Conservation (phyloP, 2,329 filamentous ascomycete genomes). For the Fusarium illudens region DNA sequence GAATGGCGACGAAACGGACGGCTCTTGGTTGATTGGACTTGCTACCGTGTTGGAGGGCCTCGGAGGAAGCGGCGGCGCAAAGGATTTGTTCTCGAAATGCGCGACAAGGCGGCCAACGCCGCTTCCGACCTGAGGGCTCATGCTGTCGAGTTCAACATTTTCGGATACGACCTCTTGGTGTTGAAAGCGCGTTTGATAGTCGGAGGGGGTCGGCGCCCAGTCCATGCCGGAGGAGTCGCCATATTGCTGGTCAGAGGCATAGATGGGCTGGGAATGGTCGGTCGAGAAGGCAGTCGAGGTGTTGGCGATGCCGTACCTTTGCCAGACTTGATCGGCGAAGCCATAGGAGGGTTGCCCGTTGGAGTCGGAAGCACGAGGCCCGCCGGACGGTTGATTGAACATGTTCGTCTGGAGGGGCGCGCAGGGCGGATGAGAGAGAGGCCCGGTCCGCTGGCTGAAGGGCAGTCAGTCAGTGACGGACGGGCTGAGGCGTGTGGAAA, state of each 20-base stretch:
- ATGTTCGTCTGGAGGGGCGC: constrained; percentile 46
- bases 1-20: constrained; percentile 45
- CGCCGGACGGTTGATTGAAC: constrained; percentile 49
- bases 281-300: constrained; percentile 35
- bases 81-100: constrained; percentile 53
- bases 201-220: constrained; percentile 47
- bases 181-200: constrained; percentile 43
- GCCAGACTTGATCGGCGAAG: constrained; percentile 46
- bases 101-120: constrained; percentile 52
- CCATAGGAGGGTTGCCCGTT: constrained; percentile 43
- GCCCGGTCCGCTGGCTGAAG: constrained; percentile 47
- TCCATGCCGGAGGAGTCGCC: constrained; percentile 48
- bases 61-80: constrained; percentile 48
- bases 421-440: constrained; percentile 44
- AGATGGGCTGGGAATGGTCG: constrained; percentile 34
- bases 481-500: constrained; percentile 51
- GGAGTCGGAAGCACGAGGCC: constrained; percentile 44
- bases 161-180: constrained; percentile 33
- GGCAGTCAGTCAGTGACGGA: constrained; percentile 48
- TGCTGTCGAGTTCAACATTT: constrained; percentile 43
- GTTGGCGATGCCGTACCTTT: constrained; percentile 42
- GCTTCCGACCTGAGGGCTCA: constrained; percentile 38
- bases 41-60: constrained; percentile 44
- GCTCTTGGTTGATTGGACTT: constrained; percentile 40
- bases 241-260: constrained; percentile 42